Conservation (phyloP, 2,329 filamentous ascomycete species). For the Claviceps purpurea region DNA sequence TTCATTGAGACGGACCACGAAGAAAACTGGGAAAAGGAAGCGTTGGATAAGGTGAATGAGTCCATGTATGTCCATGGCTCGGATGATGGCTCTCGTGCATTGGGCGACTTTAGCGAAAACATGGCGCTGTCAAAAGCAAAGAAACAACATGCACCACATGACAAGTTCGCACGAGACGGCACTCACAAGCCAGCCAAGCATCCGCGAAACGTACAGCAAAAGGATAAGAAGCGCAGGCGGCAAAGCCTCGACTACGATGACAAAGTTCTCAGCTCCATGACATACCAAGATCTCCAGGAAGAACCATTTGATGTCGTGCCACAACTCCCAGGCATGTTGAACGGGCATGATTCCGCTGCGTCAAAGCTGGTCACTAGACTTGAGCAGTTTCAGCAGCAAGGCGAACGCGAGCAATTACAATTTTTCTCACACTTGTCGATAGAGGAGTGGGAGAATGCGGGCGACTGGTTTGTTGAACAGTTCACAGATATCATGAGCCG, state of each 20-base stretch:
- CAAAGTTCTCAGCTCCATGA: conserved; percentile 39
- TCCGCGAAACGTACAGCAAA: conserved; percentile 8
- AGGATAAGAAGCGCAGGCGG: conserved; percentile 27
- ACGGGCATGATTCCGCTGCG: conserved; percentile 21
- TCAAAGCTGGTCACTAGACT: conserved; percentile 35
- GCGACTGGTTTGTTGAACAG: conserved; percentile 45
- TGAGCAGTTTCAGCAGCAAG: conserved; percentile 33
- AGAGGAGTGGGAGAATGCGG: conserved; percentile 44
- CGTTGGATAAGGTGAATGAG: conserved; percentile 9
- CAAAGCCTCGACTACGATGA: conserved; percentile 43
- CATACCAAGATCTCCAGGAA: conserved; percentile 33
- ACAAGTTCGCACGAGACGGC: conserved; percentile 11
- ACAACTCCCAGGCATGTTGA: conserved; percentile 25
- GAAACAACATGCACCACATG: conserved; percentile 8
- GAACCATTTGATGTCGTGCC: conserved; percentile 43
- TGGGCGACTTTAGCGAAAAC: conserved; percentile 11
- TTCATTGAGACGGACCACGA: conserved; percentile 9
- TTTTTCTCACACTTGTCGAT: conserved; percentile 42
- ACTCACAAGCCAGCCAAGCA: conserved; percentile 11
- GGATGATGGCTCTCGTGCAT: conserved; percentile 14
- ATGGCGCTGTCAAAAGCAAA: conserved; percentile 13
- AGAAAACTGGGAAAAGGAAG: conserved; percentile 10
- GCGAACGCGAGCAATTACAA: conserved; percentile 30
- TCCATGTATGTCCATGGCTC: conserved; percentile 9
- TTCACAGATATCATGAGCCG: conserved; percentile 36